A percentile compares a stretch with the other conserved stretches of the same genome.
phyloP scores from a whole-genome alignment of 2,329 filamentous ascomycete genomes.

The Penicillium freii region DNA sequence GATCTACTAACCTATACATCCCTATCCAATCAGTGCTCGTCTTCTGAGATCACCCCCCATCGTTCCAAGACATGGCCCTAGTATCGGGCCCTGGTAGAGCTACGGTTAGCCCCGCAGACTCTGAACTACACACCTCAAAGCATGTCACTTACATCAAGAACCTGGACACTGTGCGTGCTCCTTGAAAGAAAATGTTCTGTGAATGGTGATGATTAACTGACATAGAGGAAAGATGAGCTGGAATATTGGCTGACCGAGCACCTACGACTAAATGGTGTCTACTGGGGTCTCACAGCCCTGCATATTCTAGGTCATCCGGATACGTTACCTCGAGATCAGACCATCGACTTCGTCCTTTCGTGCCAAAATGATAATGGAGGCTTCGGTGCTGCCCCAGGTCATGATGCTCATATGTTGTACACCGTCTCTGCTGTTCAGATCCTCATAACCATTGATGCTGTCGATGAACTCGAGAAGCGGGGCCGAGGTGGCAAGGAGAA shows the following conservation, averaged over 20 bases:
- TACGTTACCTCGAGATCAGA: conserved; percentile 73
- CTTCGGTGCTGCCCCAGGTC: conserved; percentile 88
- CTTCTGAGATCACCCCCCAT: conserved; percentile 2
- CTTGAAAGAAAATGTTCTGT: conserved; percentile 10
- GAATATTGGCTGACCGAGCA: conserved; percentile 99
- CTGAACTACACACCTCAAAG: conserved; percentile 57
- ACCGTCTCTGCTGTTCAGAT: conserved; percentile 95
- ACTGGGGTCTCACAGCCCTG: conserved; percentile 90
- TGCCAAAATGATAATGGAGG: conserved; percentile 87
- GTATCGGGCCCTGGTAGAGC: conserved; percentile 60
- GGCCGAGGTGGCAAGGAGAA: conserved; percentile 66
- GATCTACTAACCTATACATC: conserved; percentile 15
- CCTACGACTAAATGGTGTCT: conserved; percentile 88
- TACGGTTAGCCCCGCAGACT: conserved; percentile 44
- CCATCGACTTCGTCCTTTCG: conserved; percentile 91
- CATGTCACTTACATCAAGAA: conserved; percentile 94
- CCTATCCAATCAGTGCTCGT: conserved; percentile 14
- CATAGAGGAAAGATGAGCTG: conserved; percentile 81
- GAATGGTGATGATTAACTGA: conserved; percentile 36
- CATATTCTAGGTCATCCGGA: conserved; percentile 80
- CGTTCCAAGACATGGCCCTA: conserved; percentile 52
- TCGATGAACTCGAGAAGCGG: conserved; percentile 74
- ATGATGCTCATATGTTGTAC: conserved; percentile 94
- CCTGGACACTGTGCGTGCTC: conserved; percentile 71
- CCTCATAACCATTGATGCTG: conserved; percentile 77